These are phyloP conservation scores for Dioszegia hungarica DNA, from an alignment of 768 basidiomycete genomes.

Conservation along the genomic window DNA sequence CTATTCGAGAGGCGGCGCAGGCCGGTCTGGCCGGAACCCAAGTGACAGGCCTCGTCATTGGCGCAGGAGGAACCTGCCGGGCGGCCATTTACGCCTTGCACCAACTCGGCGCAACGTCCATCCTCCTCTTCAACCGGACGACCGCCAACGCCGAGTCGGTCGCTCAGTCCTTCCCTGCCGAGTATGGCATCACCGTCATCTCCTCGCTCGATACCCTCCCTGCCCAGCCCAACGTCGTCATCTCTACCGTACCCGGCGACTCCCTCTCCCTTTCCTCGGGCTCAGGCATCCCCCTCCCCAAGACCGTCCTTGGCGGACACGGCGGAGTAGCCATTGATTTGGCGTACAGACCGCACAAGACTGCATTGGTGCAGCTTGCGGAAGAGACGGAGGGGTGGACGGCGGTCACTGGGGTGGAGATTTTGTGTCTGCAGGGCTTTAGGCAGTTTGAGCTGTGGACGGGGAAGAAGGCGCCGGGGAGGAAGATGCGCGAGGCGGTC, in stretches of 20 bases:
- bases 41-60: conserved; percentile 71
- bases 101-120: conserved; percentile 60
- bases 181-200: conserved; percentile 57
- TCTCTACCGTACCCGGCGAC: conserved; percentile 76
- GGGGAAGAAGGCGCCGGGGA: conserved; percentile 37
- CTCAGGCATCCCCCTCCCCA: conserved; percentile 34
- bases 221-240: conserved; percentile 64
- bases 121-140: conserved; percentile 89
- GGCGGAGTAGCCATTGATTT: conserved; percentile 83
- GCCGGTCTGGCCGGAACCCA: conserved; percentile 50
- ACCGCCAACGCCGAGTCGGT: conserved; percentile 66
- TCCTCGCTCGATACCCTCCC: conserved; percentile 59
- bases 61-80: conserved; percentile 89
- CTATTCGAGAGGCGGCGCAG: conserved; percentile 60
- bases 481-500: conserved; percentile 38
- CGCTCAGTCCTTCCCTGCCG: conserved; percentile 62
- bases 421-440: conserved; percentile 45
- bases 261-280: conserved; percentile 53
- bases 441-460: conserved; percentile 47
- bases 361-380: conserved; percentile 71
- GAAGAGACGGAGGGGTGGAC: conserved; percentile 39
- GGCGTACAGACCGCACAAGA: conserved; percentile 86
- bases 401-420: conserved; percentile 43
- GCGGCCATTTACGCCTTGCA: conserved; percentile 89
- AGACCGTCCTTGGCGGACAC: conserved; percentile 57